A percentile compares a stretch with the other conserved stretches of the same genome.
phyloP scores from a whole-genome alignment of 805 yeast species.

The Candida qinlingensis region DNA sequence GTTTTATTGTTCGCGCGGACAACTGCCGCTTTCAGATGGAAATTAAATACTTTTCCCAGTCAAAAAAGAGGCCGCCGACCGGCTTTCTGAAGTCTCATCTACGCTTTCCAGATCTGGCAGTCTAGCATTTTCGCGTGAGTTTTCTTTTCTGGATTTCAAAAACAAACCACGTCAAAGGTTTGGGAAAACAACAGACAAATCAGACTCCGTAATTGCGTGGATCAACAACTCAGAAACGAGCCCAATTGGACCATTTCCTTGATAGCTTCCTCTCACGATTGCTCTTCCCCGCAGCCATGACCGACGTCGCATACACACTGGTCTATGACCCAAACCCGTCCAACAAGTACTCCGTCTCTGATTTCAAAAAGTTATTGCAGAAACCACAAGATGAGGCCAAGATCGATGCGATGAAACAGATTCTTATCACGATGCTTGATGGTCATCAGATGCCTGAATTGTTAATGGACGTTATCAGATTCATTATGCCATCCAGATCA shows the following conservation, averaged over 20 bases:
- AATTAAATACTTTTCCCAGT: no score
- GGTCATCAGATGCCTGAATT: constrained; percentile 91
- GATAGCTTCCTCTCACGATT: background rate
- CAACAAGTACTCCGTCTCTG: constrained; percentile 54
- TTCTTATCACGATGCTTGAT: constrained; percentile 80
- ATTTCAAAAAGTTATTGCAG: constrained; percentile 74
- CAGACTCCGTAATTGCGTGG: background rate
- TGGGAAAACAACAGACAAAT: background rate
- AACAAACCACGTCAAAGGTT: background rate
- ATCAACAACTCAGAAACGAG: background rate
- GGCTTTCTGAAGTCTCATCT: background rate
- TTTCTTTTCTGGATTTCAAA: background rate
- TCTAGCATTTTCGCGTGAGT: background rate
- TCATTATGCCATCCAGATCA: constrained; percentile 91
- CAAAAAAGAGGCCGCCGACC: no score
- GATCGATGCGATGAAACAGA: constrained; percentile 83
- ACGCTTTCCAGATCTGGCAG: background rate
- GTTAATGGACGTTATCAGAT: constrained; percentile 94
- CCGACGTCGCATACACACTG: constrained; percentile 62
- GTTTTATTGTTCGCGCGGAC: no score
- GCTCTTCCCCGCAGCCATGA: constrained; percentile 10
- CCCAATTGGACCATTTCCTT: background rate
- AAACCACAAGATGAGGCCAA: constrained; percentile 86
- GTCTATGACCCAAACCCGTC: constrained; percentile 72
- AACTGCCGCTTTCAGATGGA: no score